Base-by-base conservation (phyloP, 1,139 yeast species). In the Pichia sp. region DNA sequence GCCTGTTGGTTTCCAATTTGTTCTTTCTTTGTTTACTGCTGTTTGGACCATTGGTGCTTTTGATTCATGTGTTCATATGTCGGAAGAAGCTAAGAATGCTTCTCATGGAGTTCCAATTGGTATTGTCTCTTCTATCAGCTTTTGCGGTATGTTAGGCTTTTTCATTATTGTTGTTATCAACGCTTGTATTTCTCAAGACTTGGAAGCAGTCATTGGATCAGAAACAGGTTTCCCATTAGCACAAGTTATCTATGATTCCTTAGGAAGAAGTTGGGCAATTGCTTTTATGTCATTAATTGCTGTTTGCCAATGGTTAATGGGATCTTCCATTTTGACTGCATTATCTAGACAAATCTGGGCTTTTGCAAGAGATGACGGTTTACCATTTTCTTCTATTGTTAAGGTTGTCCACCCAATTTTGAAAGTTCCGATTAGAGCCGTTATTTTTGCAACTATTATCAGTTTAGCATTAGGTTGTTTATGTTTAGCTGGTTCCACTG, bases 61-160 rank as follows among this genome's bases (percentile, higher is more conserved):
- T 57, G 90, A 82, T 58, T 75, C 85, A 6, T 80, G 84, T 54
- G 79, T 82, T 41, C 90, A 82, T 61, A 76, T 81, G 74, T 71
- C 80, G 38, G 92, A 82, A 59, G 90, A 83, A 58, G 84, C 84
- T 27, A 68, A 69, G 40, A 74, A 80, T 55, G 86, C 88, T 3
- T 70, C 81, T 34, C 69, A 68, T 44, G 77, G 85, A n/a, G 82
- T 81, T n/a, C 87, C 90, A 5, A 64, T 74, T 37, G 90, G 87
- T 36, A 81, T 79, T 43, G 64, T 76, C 36, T 66, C 73, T 29
- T 74, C 82, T 23, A 79, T 81, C 48, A 56, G 71, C n/a, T 72
- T 71, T 39, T 81, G 90, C 58, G 74, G 79, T 67, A 49, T 75
- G 28, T 49, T 83, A 5, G 92, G 90, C 3, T 80, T 78, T 64